Evolutionary conservation across 768 basidiomycete species (phyloP), one percentile per base, ranked within the genome.

Genomic region (Boletales sp.): DNA sequence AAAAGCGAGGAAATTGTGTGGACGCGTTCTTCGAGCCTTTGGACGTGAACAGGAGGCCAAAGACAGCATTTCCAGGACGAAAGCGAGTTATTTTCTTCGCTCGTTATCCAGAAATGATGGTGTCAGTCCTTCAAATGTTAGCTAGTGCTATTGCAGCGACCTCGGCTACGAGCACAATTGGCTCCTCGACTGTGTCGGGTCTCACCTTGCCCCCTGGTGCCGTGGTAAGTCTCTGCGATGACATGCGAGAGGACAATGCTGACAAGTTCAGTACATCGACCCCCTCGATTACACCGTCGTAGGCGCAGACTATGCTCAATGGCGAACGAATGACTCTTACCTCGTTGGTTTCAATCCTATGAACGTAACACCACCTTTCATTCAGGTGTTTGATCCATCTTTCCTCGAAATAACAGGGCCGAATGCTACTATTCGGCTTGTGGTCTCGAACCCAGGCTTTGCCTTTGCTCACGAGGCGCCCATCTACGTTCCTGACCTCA

Each of bases 391-490:
- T 59, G 73, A 82, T 58, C 63, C 66, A 1, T 67, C 67, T 12
- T 90, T 91, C 65, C 70, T 84, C 44, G 50, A 65, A 7, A 69
- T 89, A 48, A 75, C 87, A 3, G 88, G 87, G 1, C 53, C 62
- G 9, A 69, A 71, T 31, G 80, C 88, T 9, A 76, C 75, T 0
- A 75, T 91, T 46, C 75, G 78, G 10, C 66, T 79, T 46, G 77
- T 93, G 34, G 82, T 83, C 0, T 77, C 79, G 8, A 82, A 83
- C 50, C 74, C 77, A 11, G 78, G 75, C 8, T 84, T 82, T 64
- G 84, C 84, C 2, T 81, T 90, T 54, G 87, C 87, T 13, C 88
- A 91, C 58, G 90, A 91, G 67, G 90, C 86, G 3, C 86, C 86
- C 0, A 72, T 90, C 2, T 89, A 82, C 65, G 72, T 80, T 19